Conservation (phyloP, 345 rosid species). For the Passiflora organensis region DNA sequence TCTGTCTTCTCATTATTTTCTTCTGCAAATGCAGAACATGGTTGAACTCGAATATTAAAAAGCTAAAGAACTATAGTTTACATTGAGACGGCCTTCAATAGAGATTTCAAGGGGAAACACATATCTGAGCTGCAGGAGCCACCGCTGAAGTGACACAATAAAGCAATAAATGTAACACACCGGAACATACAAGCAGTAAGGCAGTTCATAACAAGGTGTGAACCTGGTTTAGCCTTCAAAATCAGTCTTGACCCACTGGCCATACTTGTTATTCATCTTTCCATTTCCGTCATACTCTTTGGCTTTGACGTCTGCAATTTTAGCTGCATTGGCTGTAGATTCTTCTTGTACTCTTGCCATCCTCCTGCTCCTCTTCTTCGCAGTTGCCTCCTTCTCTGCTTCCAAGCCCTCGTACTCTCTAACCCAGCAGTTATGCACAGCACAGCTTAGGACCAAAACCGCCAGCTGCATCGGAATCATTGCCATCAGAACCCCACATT, state of each 20-base stretch:
- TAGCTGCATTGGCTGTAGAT: conserved; percentile 38
- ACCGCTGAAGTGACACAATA: conserved; percentile 32
- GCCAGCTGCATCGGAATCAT: conserved; percentile 41
- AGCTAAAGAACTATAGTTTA: no score
- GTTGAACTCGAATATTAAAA: no score
- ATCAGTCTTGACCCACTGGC: conserved; percentile 51
- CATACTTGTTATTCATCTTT: conserved; percentile 41
- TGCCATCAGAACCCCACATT: conserved; percentile 55
- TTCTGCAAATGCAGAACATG: no score
- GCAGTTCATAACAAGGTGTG: no score
- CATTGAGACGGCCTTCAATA: no score
- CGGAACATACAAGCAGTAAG: no score
- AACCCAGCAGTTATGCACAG: conserved; percentile 44
- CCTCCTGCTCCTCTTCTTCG: conserved; percentile 40
- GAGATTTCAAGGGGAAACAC: no score
- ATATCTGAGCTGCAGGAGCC: no score
- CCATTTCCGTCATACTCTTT: conserved; percentile 44
- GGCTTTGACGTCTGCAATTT: conserved; percentile 33
- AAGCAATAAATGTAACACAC: no score
- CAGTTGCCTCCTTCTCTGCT: conserved; percentile 38
- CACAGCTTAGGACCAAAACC: conserved; percentile 45
- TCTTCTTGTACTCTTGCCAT: conserved; percentile 48
- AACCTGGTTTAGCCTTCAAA: conserved; percentile 52
- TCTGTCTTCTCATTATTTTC: no score
- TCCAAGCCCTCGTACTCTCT: conserved; percentile 48